Evolutionary conservation across 176 grass and related monocot species (phyloP), one percentile per base, ranked within the genome.

Genomic region (Hsuehochloa calcarea): DNA sequence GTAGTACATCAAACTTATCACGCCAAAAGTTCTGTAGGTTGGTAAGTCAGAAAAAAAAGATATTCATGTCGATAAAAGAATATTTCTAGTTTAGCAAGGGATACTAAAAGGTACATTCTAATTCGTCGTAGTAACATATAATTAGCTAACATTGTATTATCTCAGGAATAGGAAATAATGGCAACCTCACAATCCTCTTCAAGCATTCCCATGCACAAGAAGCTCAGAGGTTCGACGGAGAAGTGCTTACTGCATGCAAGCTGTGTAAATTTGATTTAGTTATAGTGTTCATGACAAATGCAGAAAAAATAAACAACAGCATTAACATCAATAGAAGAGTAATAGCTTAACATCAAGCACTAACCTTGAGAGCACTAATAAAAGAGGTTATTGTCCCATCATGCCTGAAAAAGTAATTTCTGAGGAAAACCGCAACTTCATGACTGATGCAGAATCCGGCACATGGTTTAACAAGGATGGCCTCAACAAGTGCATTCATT

Each of bases 241-340:
- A 98, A 95, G 83, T 98, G 96, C 79, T 95, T 92, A 86, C 87
- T 86, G 79, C 96, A 98, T 59, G 93, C 96, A 91, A 98, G 89
- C 91, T 97, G 84, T 59, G 81, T 56, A 63, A 75, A 82, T 43
- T 68, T 43, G 58, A 75, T 82, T 85, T 56, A 90, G 82, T 85
- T 20, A 16, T 51, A 86, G 9, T 58, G 25, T 16, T 29, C 69
- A 65, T 13, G 17, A 71, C 6, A 85, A 67, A 87, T 51, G 22
- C 19, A 78, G 19, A 77, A 87, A 82, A 78, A 26, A 81, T 82
- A 79, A 64, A 68, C 44, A 65, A 73, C 40, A 75, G 60, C n/a
- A 80, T 20, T 74, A 51, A 55, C 16, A 79, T 88, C n/a, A 58
- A 45, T 44, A 73, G 3, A 72, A 47, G 12, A 70, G 40, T 63